A percentile compares a stretch with the other conserved stretches of the same genome.
These are phyloP conservation scores for Tagetes erecta DNA, from an alignment of 129 eudicot species.

Conservation along the genomic window DNA sequence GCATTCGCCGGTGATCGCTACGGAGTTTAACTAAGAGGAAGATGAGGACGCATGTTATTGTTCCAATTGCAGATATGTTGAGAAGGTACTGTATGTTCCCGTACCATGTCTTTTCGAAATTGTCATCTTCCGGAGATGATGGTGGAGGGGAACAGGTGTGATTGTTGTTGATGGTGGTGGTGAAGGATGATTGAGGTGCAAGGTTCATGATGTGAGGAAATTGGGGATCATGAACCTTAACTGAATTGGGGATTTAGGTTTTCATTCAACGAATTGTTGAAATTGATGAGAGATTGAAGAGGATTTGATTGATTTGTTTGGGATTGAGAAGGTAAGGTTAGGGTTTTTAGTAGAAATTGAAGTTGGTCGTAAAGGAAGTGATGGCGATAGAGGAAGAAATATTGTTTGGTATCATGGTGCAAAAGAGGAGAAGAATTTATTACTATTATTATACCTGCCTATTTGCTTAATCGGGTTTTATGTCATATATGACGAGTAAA, in stretches of 20 bases:
- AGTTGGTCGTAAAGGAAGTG: constrained; percentile 18
- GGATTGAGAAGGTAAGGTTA: constrained; percentile 28
- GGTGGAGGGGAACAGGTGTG: constrained; percentile 34
- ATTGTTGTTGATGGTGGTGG: constrained; percentile 24
- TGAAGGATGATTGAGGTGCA: constrained; percentile 32
- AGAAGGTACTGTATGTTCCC: constrained; percentile 93
- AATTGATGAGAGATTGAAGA: background rate
- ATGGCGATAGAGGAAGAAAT: background rate
- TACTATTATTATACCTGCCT: too few relatives aligned
- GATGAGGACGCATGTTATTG: constrained; percentile 72
- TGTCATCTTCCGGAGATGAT: constrained; percentile 37
- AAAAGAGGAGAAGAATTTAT: background rate
- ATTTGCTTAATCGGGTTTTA: too few relatives aligned
- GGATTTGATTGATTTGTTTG: background rate
- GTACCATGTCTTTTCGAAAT: constrained; percentile 68
- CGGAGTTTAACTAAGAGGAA: constrained; percentile 90
- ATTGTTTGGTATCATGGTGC: background rate
- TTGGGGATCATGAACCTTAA: constrained; percentile 36
- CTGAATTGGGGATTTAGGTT: background rate
- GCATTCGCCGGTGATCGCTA: constrained; percentile 87
- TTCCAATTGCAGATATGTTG: constrained; percentile 84
- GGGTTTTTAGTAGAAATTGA: constrained; percentile 34
- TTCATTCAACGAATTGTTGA: constrained; percentile 20
- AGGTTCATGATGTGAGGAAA: constrained; percentile 38
- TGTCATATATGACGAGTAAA: too few relatives aligned